Conservation (phyloP, 2,329 filamentous ascomycete genomes). For the Fusarium napiforme region DNA sequence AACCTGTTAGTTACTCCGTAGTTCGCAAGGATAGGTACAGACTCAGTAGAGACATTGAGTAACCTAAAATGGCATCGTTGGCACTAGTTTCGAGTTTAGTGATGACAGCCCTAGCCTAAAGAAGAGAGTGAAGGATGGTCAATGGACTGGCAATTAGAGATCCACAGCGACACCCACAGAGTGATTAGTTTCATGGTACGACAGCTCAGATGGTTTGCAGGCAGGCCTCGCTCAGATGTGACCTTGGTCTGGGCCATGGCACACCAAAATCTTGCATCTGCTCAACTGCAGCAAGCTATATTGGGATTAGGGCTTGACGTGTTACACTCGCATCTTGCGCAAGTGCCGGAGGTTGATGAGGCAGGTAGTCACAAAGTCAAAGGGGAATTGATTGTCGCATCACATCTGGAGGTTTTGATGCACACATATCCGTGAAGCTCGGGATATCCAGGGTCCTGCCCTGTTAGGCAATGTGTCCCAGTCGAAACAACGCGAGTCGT, state of each 20-base stretch:
- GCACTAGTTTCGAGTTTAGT: conserved; percentile 35
- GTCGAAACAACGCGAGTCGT: conserved; percentile 30
- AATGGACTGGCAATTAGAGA: conserved; percentile 13
- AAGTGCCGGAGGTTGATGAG: conserved; percentile 23
- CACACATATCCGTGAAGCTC: conserved; percentile 10
- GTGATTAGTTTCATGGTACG: conserved; percentile 30
- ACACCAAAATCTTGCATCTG: conserved; percentile 21
- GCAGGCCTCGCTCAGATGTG: conserved; percentile 7
- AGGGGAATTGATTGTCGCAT: conserved; percentile 8
- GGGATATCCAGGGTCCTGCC: conserved; percentile 39
- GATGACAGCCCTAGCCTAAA: conserved; percentile 35
- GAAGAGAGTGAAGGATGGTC: conserved; percentile 22
- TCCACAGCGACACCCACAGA: conserved; percentile 26
- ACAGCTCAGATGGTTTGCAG: conserved; percentile 32
- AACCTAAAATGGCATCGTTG: conserved; percentile 31
- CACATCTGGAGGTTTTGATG: conserved; percentile 6
- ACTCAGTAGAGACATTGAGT: conserved; percentile 1
- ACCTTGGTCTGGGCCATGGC: conserved; percentile 11
- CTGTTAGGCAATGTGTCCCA: conserved; percentile 28
- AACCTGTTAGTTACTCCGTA: conserved; percentile 12
- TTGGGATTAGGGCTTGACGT: conserved; percentile 10
- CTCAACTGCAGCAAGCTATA: conserved; percentile 8
- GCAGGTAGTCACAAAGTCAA: conserved; percentile 36
- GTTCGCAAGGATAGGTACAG: conserved; percentile 13
- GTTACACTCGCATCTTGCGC: conserved; percentile 1